Evolutionary conservation across 768 basidiomycete species (phyloP).

Genomic region (Clathrus columnatus): DNA sequence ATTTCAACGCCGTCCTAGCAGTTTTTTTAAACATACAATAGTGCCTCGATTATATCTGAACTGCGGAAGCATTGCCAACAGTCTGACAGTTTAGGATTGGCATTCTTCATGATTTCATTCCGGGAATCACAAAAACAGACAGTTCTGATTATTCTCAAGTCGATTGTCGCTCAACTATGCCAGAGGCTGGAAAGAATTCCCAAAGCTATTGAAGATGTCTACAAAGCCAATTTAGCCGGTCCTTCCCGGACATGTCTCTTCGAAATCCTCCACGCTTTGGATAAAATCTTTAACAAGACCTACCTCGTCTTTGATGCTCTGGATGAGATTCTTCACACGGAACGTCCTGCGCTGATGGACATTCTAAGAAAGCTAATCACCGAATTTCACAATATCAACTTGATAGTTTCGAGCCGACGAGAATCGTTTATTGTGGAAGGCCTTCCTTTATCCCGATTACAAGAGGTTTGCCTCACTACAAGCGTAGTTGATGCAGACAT

Average conservation of each 20-base stretch:
- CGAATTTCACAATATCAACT: background rate
- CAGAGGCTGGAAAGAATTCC: constrained; percentile 7
- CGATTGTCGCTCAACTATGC: constrained; percentile 18
- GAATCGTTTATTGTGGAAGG: too few species aligned
- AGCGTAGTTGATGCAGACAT: too few species aligned
- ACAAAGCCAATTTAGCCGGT: background rate
- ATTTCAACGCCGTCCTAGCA: too few species aligned
- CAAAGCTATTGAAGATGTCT: background rate
- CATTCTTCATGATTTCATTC: constrained; percentile 20
- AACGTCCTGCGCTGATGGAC: constrained; percentile 9
- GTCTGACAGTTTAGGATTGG: constrained; percentile 1
- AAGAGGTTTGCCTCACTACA: too few species aligned
- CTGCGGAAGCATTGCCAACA: background rate
- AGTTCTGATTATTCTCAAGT: constrained; percentile 12
- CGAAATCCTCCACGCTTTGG: constrained; percentile 11
- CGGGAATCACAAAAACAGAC: constrained; percentile 13
- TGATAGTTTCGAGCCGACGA: constrained; percentile 12
- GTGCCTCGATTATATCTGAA: background rate
- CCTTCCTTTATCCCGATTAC: too few species aligned
- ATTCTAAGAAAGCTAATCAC: constrained; percentile 10
- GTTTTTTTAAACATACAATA: background rate
- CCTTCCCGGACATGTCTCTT: constrained; percentile 8
- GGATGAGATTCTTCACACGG: constrained; percentile 15
- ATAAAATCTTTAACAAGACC: constrained; percentile 2
- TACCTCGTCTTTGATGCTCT: constrained; percentile 19